Evolutionary conservation across 2,329 filamentous ascomycete species (phyloP).

Genomic region (Phyllosticta paracitricarpa): DNA sequence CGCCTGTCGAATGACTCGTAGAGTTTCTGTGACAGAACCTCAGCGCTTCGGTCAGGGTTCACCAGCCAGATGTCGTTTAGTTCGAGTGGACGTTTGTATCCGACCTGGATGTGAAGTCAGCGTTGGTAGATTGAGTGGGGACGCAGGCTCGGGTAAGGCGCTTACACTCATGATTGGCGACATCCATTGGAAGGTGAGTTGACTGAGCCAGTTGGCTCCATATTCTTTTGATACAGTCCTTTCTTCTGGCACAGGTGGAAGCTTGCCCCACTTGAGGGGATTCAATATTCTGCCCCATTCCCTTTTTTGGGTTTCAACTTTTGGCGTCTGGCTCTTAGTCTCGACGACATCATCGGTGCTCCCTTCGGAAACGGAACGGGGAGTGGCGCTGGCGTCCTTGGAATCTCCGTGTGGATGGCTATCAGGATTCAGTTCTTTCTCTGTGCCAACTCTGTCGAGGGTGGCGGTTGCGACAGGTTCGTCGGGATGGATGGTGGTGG

Average conservation of each 20-base stretch:
- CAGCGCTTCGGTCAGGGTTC: constrained; percentile 68
- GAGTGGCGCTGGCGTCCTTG: constrained; percentile 10
- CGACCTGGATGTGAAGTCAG: constrained; percentile 42
- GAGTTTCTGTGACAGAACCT: constrained; percentile 57
- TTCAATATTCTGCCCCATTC: constrained; percentile 50
- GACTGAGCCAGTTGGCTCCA: constrained; percentile 62
- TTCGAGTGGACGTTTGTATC: constrained; percentile 77
- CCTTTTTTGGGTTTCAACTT: neutral
- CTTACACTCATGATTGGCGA: constrained; percentile 60
- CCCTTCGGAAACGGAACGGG: constrained; percentile 19
- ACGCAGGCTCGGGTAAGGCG: neutral
- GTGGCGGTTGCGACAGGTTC: constrained; percentile 33
- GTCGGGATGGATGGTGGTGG: constrained; percentile 21
- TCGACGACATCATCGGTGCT: constrained; percentile 20
- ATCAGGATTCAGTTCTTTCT: constrained; percentile 5
- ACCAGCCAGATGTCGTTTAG: constrained; percentile 80
- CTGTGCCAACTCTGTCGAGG: constrained; percentile 22
- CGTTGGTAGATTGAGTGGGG: neutral
- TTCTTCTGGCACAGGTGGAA: constrained; percentile 47
- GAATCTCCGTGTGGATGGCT: constrained; percentile 14
- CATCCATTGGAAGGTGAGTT: constrained; percentile 83
- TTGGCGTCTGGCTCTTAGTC: constrained; percentile 3
- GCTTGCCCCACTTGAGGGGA: constrained; percentile 37
- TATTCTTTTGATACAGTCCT: constrained; percentile 56
- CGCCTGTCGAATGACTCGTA: constrained; percentile 59